A percentile compares a stretch with the other conserved stretches of the same genome.
These are phyloP conservation scores for Hypoxylon fuscum DNA, from an alignment of 495 filamentous ascomycete genomes.

Conservation along the genomic window DNA sequence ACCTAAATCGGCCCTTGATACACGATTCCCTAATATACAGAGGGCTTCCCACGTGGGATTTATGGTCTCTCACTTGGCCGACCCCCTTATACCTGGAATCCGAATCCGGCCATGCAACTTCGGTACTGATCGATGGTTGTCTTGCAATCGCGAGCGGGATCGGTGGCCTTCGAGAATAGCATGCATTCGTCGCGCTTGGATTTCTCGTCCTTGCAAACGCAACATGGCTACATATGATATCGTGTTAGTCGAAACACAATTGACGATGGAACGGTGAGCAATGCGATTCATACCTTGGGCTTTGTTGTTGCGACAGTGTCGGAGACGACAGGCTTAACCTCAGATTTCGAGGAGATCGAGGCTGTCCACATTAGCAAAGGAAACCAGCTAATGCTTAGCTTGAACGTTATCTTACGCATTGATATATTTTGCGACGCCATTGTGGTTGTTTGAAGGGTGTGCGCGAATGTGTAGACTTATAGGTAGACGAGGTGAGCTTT, in stretches of 20 bases:
- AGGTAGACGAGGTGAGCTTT: neutral
- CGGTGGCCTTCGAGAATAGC: conserved; percentile 85
- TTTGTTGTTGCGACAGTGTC: conserved; percentile 43
- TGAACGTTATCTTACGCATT: conserved; percentile 43
- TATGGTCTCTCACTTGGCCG: neutral
- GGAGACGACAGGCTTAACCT: conserved; percentile 33
- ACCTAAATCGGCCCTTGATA: conserved; percentile 12
- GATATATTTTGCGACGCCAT: conserved; percentile 48
- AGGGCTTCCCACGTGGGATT: neutral
- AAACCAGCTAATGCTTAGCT: neutral
- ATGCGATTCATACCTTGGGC: conserved; percentile 53
- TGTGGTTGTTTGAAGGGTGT: conserved; percentile 9
- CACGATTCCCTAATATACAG: conserved; percentile 25
- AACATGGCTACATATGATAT: conserved; percentile 77
- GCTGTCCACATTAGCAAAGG: conserved; percentile 38
- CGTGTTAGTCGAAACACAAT: conserved; percentile 6
- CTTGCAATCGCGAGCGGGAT: conserved; percentile 82
- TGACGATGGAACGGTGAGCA: neutral
- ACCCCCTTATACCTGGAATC: conserved; percentile 75
- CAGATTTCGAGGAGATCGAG: conserved; percentile 40
- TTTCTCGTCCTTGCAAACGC: conserved; percentile 97
- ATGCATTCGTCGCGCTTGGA: conserved; percentile 94
- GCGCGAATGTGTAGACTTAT: neutral
- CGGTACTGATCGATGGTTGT: conserved; percentile 84
- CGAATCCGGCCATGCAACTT: conserved; percentile 92